Percentiles rank a stretch among this genome's conserved stretches.
These are phyloP conservation scores for Blastocystis sp. DNA, from an alignment of 352 stramenopile genomes.

Conservation along the genomic window DNA sequence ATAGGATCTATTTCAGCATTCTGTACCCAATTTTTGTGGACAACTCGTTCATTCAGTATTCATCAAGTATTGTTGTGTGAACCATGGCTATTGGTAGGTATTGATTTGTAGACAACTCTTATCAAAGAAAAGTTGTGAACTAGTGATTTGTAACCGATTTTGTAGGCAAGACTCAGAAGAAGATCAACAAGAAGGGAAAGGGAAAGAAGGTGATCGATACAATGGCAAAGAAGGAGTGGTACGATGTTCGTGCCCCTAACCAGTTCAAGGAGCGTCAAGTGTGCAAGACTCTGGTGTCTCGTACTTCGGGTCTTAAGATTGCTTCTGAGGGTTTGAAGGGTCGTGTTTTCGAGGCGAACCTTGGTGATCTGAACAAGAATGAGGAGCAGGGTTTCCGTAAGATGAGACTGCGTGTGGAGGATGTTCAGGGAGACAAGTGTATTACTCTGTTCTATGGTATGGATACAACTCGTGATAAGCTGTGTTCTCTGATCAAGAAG, in stretches of 20 bases:
- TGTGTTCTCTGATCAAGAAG: constrained; percentile 98
- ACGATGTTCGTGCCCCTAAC: too few relatives aligned
- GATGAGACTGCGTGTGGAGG: too few relatives aligned
- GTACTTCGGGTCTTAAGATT: too few relatives aligned
- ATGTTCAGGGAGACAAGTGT: constrained; percentile 78
- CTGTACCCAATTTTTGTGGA: too few relatives aligned
- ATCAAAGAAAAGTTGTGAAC: not conserved
- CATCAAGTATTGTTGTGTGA: constrained; percentile 42
- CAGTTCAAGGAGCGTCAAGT: too few relatives aligned
- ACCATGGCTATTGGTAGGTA: constrained; percentile 53
- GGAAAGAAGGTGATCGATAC: constrained; percentile 87
- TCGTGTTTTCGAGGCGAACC: too few relatives aligned
- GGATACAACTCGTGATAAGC: constrained; percentile 92
- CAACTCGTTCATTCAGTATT: not conserved
- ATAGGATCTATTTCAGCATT: too few relatives aligned
- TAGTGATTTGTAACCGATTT: not conserved
- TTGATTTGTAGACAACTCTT: not conserved
- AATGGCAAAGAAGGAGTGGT: too few relatives aligned
- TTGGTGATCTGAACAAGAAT: too few relatives aligned
- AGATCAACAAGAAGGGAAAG: constrained; percentile 6
- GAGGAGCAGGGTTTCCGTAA: too few relatives aligned
- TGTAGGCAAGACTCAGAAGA: constrained; percentile 35
- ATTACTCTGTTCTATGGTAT: constrained; percentile 82
- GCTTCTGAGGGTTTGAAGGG: too few relatives aligned
- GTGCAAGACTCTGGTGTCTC: too few relatives aligned